Percentiles rank a stretch among this genome's conserved stretches.
Conservation (phyloP, 257 asterid genomes). For the Lycium barbarum region DNA sequence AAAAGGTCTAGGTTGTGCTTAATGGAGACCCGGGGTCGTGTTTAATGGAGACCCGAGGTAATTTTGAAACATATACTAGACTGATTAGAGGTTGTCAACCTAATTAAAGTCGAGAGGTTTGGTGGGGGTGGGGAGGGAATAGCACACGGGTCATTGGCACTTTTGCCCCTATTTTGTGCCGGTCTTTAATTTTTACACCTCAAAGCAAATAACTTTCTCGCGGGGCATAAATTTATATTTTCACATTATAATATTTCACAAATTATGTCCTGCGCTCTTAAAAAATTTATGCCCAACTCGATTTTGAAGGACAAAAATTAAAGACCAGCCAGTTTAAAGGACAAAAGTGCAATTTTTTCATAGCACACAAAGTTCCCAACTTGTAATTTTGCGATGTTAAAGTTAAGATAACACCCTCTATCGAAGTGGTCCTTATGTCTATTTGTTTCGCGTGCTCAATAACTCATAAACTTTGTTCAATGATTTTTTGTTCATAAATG, state of each 20-base stretch:
- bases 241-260: no score
- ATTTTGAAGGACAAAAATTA: no score
- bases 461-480: not conserved
- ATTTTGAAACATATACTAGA: not conserved
- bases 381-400: not conserved
- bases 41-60: not conserved
- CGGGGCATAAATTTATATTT: no score
- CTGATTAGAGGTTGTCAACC: not conserved
- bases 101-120: not conserved
- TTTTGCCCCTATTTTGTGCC: no score
- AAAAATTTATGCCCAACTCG: no score
- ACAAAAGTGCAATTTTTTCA: no score
- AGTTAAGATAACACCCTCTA: not conserved
- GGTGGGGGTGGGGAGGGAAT: not conserved
- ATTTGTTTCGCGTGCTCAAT: not conserved
- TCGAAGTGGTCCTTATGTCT: slow-evolving; percentile 1
- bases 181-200: no score
- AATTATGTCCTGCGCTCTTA: no score
- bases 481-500: not conserved
- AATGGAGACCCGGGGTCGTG: no score
- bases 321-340: no score
- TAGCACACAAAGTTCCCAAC: not conserved
- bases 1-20: no score
- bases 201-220: no score
- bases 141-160: not conserved